Evolutionary conservation across 306 rosid genomes (phyloP), one percentile per base, ranked within the genome.

Genomic region (Canavalia gladiata): DNA sequence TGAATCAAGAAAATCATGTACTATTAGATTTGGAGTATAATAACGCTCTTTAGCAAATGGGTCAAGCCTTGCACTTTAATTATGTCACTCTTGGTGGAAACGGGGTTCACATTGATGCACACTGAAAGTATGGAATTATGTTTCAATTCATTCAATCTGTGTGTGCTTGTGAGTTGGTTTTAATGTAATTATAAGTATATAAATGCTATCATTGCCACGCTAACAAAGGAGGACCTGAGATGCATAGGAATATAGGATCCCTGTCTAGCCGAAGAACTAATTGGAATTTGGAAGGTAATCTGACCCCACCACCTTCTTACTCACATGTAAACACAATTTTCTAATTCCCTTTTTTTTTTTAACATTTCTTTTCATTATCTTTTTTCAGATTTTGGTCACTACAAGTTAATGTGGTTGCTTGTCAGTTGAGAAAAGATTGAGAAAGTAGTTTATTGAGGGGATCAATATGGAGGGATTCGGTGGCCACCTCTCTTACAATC

Each of bases 301-400:
- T 50, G 87, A 50, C 84, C 87, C 87, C 87, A 78, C 85, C 65
- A 33, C 30, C 75, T 54, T 11, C 56, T 75, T 63, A 59, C 7
- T 84, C 83, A 69, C 84, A 74, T 67, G 79, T 31, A 47, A 58
- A 57, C 74, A 83, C 52, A 45, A 39, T 58, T 78, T 42, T 63
- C 54, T 72, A 67, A 6, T 50, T n/a, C 25, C 25, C 0, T 59
- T 3, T 18, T 82, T 75, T 75, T 58, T 1, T 46, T 6, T 49
- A 37, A 12, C 63, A n/a, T 56, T 68, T 68, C 4, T 47, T 47
- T 57, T 29, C 8, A 37, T 68, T 75, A 34, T 68, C 35, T 28
- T 35, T 10, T 11, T 68, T 42, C 3, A 28, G 6, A 46, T 71
- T 63, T 72, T 64, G 25, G 0, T 60, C 5, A 13, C 37, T 33